Conservation (phyloP, 2,329 filamentous ascomycete genomes). For the Chaetomium strumarium region DNA sequence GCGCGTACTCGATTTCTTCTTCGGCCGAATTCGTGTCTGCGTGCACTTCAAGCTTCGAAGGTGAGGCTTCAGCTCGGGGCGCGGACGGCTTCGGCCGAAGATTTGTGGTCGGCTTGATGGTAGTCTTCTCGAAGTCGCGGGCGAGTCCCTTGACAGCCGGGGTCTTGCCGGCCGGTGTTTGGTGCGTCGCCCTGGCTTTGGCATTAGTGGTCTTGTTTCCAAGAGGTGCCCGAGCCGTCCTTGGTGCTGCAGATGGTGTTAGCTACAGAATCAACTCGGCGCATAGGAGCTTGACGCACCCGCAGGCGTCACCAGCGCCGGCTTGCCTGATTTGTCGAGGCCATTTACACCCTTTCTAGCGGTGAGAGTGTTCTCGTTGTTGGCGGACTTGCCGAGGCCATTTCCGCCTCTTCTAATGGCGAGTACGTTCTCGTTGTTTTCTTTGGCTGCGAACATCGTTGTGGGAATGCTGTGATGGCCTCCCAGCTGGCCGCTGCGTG, state of each 20-base stretch:
- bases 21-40: constrained; percentile 45
- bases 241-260: constrained; percentile 43
- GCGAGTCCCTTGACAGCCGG: constrained; percentile 55
- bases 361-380: constrained; percentile 50
- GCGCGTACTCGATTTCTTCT: constrained; percentile 84
- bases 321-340: constrained; percentile 52
- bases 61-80: constrained; percentile 40
- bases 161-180: constrained; percentile 56
- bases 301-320: constrained; percentile 71
- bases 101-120: constrained; percentile 48
- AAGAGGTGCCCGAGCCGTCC: constrained; percentile 66
- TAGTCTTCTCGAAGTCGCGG: constrained; percentile 56
- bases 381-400: constrained; percentile 19
- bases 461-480: constrained; percentile 11
- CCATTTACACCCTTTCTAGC: constrained; percentile 45
- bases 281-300: constrained; percentile 46
- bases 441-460: constrained; percentile 67
- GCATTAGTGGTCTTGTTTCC: constrained; percentile 96
- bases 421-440: constrained; percentile 83
- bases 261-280: not conserved
- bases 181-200: constrained; percentile 59
- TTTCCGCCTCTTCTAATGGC: constrained; percentile 58
- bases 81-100: constrained; percentile 55
- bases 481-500: constrained; percentile 12
- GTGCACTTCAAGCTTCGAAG: constrained; percentile 56